phyloP scores from a whole-genome alignment of 176 grass and related monocot species.

The Tillandsia fasciculata region DNA sequence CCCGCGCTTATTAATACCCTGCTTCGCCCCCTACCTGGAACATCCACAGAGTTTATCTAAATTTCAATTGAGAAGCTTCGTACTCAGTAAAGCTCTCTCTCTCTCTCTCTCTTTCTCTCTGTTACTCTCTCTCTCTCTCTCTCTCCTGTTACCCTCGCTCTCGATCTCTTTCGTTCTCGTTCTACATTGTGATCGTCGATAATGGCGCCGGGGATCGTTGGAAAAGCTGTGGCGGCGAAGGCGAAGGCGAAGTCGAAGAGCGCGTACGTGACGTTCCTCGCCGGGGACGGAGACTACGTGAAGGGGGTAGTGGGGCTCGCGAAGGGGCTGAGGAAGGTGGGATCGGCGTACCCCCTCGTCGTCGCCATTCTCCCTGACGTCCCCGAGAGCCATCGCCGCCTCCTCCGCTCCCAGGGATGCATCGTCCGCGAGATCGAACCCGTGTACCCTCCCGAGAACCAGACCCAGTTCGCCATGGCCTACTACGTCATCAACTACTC shows the following conservation, averaged over 20 bases:
- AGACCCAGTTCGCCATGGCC: conserved; percentile 85
- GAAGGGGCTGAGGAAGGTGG: conserved; percentile 64
- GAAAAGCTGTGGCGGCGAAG: conserved; percentile 18
- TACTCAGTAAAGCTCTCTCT: not conserved
- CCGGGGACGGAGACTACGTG: conserved; percentile 73
- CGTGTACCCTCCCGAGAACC: conserved; percentile 76
- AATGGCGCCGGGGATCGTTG: conserved; percentile 46
- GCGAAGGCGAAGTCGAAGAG: conserved; percentile 27
- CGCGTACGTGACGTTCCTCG: conserved; percentile 71
- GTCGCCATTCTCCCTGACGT: conserved; percentile 77
- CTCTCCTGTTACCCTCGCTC: not conserved
- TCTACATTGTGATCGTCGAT: not conserved
- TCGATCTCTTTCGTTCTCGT: too few relatives aligned
- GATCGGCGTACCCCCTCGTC: conserved; percentile 56
- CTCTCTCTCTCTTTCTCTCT: too few relatives aligned
- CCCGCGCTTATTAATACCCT: conserved; percentile 33
- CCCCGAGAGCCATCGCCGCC: conserved; percentile 52
- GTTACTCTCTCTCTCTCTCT: not conserved
- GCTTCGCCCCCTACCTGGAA: not conserved
- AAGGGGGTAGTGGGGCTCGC: conserved; percentile 70
- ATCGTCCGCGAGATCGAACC: conserved; percentile 75
- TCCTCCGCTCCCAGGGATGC: conserved; percentile 63
- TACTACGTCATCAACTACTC: conserved; percentile 97
- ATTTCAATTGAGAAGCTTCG: not conserved
- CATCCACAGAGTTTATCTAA: not conserved